phyloP scores from a whole-genome alignment of 2,329 filamentous ascomycete genomes.

The Nemania sp. region DNA sequence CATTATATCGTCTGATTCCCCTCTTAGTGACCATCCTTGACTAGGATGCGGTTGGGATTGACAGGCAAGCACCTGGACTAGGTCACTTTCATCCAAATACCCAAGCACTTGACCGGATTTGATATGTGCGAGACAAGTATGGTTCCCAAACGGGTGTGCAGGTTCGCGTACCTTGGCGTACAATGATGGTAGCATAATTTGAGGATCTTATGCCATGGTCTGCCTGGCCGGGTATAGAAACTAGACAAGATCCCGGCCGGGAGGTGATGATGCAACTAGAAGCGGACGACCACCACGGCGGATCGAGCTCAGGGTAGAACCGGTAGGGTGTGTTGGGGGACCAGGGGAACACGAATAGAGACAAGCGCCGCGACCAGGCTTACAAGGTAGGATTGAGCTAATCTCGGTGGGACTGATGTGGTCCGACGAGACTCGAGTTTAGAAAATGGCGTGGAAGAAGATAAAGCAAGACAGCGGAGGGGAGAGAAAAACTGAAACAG shows the following conservation, averaged over 20 bases:
- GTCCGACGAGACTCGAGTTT: conserved; percentile 39
- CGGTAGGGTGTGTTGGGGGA: conserved; percentile 40
- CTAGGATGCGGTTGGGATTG: conserved; percentile 42
- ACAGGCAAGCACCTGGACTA: conserved; percentile 47
- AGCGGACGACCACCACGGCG: conserved; percentile 41
- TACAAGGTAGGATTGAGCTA: conserved; percentile 30
- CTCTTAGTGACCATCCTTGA: conserved; percentile 41
- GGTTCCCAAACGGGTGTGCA: conserved; percentile 51
- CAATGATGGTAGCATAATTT: conserved; percentile 60
- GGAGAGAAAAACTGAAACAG: conserved; percentile 49
- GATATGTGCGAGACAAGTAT: conserved; percentile 52
- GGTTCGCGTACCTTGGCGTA: conserved; percentile 50
- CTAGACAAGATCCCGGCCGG: conserved; percentile 45
- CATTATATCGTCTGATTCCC: conserved; percentile 55
- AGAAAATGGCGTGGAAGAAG: conserved; percentile 46
- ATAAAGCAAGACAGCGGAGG: conserved; percentile 45
- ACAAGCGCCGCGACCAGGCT: conserved; percentile 38
- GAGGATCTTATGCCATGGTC: conserved; percentile 61
- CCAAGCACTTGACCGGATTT: conserved; percentile 53
- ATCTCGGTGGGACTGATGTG: conserved; percentile 29
- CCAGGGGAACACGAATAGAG: conserved; percentile 43
- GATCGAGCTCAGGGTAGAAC: conserved; percentile 37
- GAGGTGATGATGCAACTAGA: conserved; percentile 48
- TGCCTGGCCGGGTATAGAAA: conserved; percentile 56
- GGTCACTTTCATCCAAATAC: conserved; percentile 47